Conservation (phyloP, 2,329 filamentous ascomycete species). For the Trichothecium roseum region DNA sequence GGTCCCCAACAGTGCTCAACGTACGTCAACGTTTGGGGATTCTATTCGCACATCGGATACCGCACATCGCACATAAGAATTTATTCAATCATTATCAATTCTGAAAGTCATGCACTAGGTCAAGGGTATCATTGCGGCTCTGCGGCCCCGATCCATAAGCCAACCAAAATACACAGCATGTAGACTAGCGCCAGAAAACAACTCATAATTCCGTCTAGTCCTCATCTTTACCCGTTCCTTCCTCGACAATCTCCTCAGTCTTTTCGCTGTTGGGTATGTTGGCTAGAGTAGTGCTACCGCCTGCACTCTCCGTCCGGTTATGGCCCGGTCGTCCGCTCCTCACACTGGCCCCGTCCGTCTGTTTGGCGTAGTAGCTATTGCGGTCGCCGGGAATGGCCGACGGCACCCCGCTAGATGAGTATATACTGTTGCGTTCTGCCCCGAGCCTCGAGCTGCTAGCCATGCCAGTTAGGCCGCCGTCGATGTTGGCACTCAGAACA, state of each 20-base stretch:
- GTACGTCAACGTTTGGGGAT: too few relatives aligned
- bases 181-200: too few relatives aligned
- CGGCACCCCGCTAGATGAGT: constrained; percentile 61
- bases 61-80: too few relatives aligned
- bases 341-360: constrained; percentile 64
- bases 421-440: constrained; percentile 67
- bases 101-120: too few relatives aligned
- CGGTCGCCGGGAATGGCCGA: constrained; percentile 63
- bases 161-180: too few relatives aligned
- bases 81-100: too few relatives aligned
- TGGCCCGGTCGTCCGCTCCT: constrained; percentile 71
- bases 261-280: constrained; percentile 30
- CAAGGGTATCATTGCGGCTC: too few relatives aligned
- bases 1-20: too few relatives aligned
- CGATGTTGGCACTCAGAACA: constrained; percentile 63
- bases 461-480: constrained; percentile 37
- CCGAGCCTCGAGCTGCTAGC: constrained; percentile 32
- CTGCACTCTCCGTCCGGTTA: constrained; percentile 70
- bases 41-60: too few relatives aligned
- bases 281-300: constrained; percentile 55
- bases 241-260: constrained; percentile 11
- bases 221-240: too few relatives aligned
- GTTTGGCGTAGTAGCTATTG: constrained; percentile 68
- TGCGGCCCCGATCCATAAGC: too few relatives aligned
- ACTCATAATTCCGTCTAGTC: too few relatives aligned